Evolutionary conservation across 495 filamentous ascomycete genomes (phyloP).

Genomic region (Trichoderma orchidacearum): DNA sequence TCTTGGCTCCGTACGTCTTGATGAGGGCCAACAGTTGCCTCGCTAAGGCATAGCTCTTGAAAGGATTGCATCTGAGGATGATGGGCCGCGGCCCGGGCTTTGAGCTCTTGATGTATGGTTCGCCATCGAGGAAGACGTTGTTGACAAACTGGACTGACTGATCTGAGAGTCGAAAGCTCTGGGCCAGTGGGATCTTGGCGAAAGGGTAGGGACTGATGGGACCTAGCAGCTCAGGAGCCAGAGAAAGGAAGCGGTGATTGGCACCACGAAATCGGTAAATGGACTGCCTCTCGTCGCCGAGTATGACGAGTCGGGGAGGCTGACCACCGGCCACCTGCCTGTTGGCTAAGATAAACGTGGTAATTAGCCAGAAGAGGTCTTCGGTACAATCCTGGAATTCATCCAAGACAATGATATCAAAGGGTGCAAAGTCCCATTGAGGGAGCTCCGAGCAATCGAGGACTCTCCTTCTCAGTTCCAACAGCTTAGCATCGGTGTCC

Average conservation of each 20-base stretch:
- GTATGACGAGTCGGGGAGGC: slow-evolving; percentile 3
- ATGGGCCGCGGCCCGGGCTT: slow-evolving; percentile 4
- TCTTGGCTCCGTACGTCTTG: slow-evolving; percentile 1
- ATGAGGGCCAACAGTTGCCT: not conserved
- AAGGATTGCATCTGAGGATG: not conserved
- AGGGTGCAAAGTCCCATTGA: slow-evolving; percentile 2
- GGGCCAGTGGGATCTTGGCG: not conserved
- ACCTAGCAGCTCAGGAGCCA: slow-evolving; percentile 4
- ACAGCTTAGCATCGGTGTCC: not conserved
- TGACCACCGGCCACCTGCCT: not conserved
- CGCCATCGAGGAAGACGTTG: slow-evolving; percentile 2
- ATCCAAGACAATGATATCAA: slow-evolving; percentile 7
- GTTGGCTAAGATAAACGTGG: slow-evolving; percentile 4
- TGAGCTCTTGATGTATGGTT: slow-evolving; percentile 4
- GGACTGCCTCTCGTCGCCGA: slow-evolving; percentile 8
- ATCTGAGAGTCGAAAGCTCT: slow-evolving; percentile 3
- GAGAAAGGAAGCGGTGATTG: slow-evolving; percentile 5
- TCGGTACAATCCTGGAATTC: slow-evolving; percentile 7
- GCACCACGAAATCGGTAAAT: slow-evolving; percentile 7
- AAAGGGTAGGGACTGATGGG: not conserved
- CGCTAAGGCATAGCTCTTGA: not conserved
- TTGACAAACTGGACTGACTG: slow-evolving; percentile 4
- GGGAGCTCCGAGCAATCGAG: slow-evolving; percentile 4
- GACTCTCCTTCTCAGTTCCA: slow-evolving; percentile 3
- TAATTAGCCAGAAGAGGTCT: slow-evolving; percentile 4